Evolutionary conservation across 1,139 yeast genomes (phyloP).

Genomic region (Candida dubliniensis): DNA sequence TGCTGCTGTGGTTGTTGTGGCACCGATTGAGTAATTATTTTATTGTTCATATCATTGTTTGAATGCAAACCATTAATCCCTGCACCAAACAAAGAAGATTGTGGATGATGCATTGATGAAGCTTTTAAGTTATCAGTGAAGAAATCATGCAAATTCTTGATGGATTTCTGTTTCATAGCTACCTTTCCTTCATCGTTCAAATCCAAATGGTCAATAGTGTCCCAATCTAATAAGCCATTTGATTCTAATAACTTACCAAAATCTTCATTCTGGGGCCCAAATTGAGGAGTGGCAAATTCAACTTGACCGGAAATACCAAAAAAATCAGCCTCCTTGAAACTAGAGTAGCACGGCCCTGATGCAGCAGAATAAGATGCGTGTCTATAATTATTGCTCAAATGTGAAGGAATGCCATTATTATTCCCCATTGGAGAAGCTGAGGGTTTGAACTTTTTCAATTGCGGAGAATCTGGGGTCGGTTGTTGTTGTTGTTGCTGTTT

Average conservation of each 20-base stretch:
- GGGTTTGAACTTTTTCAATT: constrained; percentile 11
- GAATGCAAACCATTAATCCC: constrained; percentile 24
- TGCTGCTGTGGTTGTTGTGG: constrained; percentile 5
- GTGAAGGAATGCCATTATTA: constrained; percentile 9
- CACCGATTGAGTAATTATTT: constrained; percentile 3
- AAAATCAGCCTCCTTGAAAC: constrained; percentile 36
- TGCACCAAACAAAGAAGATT: constrained; percentile 33
- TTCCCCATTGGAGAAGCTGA: constrained; percentile 5
- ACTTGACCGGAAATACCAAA: constrained; percentile 58
- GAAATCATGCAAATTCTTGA: constrained; percentile 17
- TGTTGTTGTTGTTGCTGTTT: constrained; percentile 4
- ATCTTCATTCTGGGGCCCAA: constrained; percentile 33
- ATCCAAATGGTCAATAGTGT: constrained; percentile 32
- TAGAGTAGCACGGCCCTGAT: constrained; percentile 67
- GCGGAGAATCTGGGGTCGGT: constrained; percentile 12
- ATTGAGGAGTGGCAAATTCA: constrained; percentile 79
- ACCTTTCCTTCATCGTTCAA: constrained; percentile 16
- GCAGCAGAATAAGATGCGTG: constrained; percentile 86
- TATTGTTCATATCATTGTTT: constrained; percentile 4
- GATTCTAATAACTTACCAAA: constrained; percentile 19
- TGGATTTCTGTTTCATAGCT: constrained; percentile 14
- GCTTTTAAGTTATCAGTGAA: constrained; percentile 11
- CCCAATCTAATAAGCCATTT: constrained; percentile 38
- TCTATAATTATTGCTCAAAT: constrained; percentile 27
- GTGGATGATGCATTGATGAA: constrained; percentile 11